These are phyloP conservation scores for Hypoxylon sp. DNA, from an alignment of 2,329 filamentous ascomycete species.

Conservation along the genomic window DNA sequence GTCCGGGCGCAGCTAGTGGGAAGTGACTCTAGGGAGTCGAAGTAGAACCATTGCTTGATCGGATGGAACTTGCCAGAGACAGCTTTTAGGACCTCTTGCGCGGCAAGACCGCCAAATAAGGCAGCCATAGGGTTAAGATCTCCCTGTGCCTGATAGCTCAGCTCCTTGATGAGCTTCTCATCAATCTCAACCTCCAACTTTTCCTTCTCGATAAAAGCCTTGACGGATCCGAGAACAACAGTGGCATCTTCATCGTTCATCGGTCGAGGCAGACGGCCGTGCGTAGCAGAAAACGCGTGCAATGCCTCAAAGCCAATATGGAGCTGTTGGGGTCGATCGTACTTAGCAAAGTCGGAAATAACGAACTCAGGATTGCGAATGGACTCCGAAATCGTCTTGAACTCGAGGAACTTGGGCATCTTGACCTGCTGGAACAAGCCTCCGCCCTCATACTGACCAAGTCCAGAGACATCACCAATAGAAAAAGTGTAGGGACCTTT, in stretches of 20 bases:
- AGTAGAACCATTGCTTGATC: conserved; percentile 96
- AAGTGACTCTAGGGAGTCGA: conserved; percentile 96
- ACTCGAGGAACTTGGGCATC: conserved; percentile 95
- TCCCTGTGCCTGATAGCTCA: conserved; percentile 93
- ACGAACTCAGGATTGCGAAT: conserved; percentile 90
- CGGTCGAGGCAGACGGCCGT: conserved; percentile 83
- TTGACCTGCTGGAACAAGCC: conserved; percentile 97
- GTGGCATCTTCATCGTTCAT: conserved; percentile 88
- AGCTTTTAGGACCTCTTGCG: conserved; percentile 95
- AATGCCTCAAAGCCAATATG: conserved; percentile 94
- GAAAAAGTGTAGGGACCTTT: conserved; percentile 98
- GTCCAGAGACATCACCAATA: conserved; percentile 89
- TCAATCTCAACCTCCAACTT: conserved; percentile 87
- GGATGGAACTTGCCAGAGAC: conserved; percentile 98
- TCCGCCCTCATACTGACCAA: conserved; percentile 89
- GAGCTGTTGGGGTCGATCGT: conserved; percentile 92
- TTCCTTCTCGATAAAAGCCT: conserved; percentile 80
- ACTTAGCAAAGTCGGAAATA: conserved; percentile 97
- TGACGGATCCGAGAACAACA: conserved; percentile 81
- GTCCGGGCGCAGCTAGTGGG: conserved; percentile 81
- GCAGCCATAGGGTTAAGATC: conserved; percentile 94
- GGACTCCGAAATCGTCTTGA: conserved; percentile 83
- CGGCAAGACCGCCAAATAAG: conserved; percentile 92
- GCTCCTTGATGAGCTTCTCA: conserved; percentile 91
- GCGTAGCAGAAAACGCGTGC: conserved; percentile 83